Evolutionary conservation across 179 eudicot species (phyloP).

Genomic region (Actinidia polygama): DNA sequence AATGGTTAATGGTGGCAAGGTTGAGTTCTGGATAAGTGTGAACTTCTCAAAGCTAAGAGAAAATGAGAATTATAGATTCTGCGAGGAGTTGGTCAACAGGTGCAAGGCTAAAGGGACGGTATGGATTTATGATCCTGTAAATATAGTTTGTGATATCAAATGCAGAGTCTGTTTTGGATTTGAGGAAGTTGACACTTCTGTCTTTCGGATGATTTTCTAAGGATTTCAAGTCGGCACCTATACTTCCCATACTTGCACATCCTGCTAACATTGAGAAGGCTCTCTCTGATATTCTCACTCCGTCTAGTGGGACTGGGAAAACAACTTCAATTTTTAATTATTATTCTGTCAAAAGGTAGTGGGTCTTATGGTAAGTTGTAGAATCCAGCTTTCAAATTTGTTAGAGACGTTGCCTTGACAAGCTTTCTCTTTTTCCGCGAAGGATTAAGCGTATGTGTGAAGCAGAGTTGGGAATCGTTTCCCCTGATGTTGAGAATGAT

Average conservation of each 20-base stretch:
- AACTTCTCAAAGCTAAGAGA: conserved; percentile 44
- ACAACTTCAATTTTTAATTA: conserved; percentile 60
- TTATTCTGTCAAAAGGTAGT: conserved; percentile 60
- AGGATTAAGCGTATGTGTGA: conserved; percentile 79
- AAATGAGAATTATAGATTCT: conserved; percentile 35
- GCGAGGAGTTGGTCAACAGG: conserved; percentile 51
- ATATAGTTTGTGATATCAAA: not conserved
- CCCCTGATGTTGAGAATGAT: not conserved
- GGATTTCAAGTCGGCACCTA: conserved; percentile 44
- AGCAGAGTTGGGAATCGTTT: conserved; percentile 68
- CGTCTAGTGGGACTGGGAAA: conserved; percentile 22
- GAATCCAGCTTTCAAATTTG: not conserved
- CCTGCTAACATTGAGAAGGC: conserved; percentile 49
- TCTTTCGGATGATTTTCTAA: conserved; percentile 15
- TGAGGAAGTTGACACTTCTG: not conserved
- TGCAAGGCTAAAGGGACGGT: conserved; percentile 82
- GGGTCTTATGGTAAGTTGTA: conserved; percentile 68
- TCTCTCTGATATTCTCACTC: conserved; percentile 37
- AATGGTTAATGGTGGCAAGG: conserved; percentile 74
- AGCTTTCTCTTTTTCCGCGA: conserved; percentile 36
- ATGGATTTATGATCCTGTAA: conserved; percentile 2
- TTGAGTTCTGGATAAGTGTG: conserved; percentile 60
- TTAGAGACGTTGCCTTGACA: not conserved
- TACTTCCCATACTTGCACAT: conserved; percentile 38
- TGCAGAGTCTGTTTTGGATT: not conserved